Base-by-base conservation (phyloP, 257 asterid genomes). In the Agastache rugosa region DNA sequence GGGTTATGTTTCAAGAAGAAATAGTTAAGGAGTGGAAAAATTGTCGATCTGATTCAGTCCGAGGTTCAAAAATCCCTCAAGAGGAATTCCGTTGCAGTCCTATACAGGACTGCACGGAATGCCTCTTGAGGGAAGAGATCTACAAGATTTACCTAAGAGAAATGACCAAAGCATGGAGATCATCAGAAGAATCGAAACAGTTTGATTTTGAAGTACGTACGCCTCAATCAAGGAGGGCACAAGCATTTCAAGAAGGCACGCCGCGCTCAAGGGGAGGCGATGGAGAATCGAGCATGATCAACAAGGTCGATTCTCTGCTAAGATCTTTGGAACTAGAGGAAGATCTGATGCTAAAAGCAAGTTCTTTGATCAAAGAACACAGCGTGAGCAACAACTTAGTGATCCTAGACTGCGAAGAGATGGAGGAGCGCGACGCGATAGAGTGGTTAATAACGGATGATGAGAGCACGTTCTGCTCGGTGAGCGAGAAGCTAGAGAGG, bases 361-460 rank as follows among this genome's bases (percentile, higher is more conserved):
- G 82, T 69, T 77, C 77, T 8, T 81, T 76, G 66, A 86, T 84
- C 75, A 78, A 80, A 68, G 83, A 85, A 48, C 85, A 70, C 53
- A 79, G 78, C n/a, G 86, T 41, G 16, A 75, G 63, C 41, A 78
- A 79, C 69, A 85, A 67, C 66, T 77, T 79, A 35, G 86, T 79
- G 70, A 84, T 75, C 76, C 75, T 70, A 27, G 76, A 82, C 50
- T 84, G 81, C 16, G 87, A 87, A 58, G 90, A 85, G 79, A 16
- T 59, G 22, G 85, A 87, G 11, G 95, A 90, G 78, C 81, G 86
- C 0, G 39, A 78, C 22, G 85, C 85, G n/a, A 82, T 82, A 11
- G 75, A 87, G 20, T 88, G 90, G 89, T 39, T 85, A 72, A 75
- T 87, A 75, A 83, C 81, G 0, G 90, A 85, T 11, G 89, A 85